Evolutionary conservation across 441 rosid genomes (phyloP).

Genomic region (Gossypium laxum): DNA sequence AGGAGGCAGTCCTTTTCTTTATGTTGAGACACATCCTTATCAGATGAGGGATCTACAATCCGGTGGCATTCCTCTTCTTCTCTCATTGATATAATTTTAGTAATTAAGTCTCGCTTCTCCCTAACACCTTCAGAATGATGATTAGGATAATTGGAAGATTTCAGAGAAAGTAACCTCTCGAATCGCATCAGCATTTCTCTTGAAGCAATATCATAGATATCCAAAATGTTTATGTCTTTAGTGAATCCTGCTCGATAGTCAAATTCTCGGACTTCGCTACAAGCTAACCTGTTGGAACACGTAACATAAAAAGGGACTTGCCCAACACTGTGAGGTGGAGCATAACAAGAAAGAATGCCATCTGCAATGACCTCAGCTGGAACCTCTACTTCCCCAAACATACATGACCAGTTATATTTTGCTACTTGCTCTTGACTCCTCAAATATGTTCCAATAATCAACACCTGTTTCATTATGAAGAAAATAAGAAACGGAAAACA

Average conservation of each 20-base stretch:
- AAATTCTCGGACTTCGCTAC: constrained; percentile 91
- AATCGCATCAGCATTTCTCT: constrained; percentile 21
- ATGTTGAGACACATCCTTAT: constrained; percentile 22
- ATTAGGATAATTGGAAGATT: constrained; percentile 23
- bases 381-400: constrained; percentile 97
- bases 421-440: constrained; percentile 43
- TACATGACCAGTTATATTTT: constrained; percentile 73
- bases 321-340: constrained; percentile 61
- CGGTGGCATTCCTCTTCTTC: constrained; percentile 50
- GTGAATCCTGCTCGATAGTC: constrained; percentile 47
- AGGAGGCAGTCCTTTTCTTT: constrained; percentile 31
- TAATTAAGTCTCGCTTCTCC: constrained; percentile 39
- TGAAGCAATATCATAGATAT: constrained; percentile 28
- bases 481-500: not conserved
- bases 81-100: constrained; percentile 45
- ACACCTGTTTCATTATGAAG: constrained; percentile 38
- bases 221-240: constrained; percentile 33
- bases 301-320: constrained; percentile 82
- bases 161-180: constrained; percentile 42
- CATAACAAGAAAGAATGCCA: constrained; percentile 68
- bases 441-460: constrained; percentile 65
- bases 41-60: constrained; percentile 25
- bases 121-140: constrained; percentile 27
- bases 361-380: constrained; percentile 75
- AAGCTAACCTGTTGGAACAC: constrained; percentile 79